Base-by-base conservation (phyloP, 495 filamentous ascomycete genomes). In the Penicillium bovifimosum region DNA sequence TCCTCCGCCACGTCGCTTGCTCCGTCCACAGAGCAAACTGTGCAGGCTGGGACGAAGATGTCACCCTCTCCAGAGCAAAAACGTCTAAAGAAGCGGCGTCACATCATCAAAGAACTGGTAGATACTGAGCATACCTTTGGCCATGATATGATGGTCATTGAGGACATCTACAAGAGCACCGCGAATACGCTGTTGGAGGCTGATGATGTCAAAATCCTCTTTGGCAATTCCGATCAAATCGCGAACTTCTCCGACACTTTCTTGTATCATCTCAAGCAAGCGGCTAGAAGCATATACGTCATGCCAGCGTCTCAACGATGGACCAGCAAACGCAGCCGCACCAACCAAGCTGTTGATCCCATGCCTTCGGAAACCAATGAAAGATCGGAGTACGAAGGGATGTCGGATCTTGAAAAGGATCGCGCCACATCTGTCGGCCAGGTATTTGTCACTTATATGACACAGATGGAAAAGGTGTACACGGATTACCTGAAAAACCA, bases 131-230 rank as follows among this genome's bases (percentile, higher is more conserved):
- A 86, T 27, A 81, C 82, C 13, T 97, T 91, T 66, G 79, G 89
- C 40, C 79, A 86, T 54, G 93, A 98, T 68, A 92, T 98, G 89
- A 95, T 87, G 59, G 89, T 98, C 34, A 85, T 95, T 6, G 88
- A 95, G 61, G 90, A 96, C 60, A 96, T 97, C 39, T 98, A 96
- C 75, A 95, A 91, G 67, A 89, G 86, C n/a, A 96, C 93, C 0
- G 90, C 89, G 0, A 86, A 86, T 54, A 84, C 89, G 14, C 86
- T 85, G 41, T 80, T 89, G 16, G 81, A 88, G 46, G 78, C 76
- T 14, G 86, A 91, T 40, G 95, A 96, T 50, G 83, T 93, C 52
- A 93, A 88, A 64, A 77, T 84, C 13, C 80, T 98, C 16, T 98
- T 98, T 63, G 82, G 86, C 43, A 98, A 97, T 60, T 90, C 86